Evolutionary conservation across 2,329 filamentous ascomycete genomes (phyloP), one percentile per base, ranked within the genome.

Genomic region (Ampelomyces quisqualis): DNA sequence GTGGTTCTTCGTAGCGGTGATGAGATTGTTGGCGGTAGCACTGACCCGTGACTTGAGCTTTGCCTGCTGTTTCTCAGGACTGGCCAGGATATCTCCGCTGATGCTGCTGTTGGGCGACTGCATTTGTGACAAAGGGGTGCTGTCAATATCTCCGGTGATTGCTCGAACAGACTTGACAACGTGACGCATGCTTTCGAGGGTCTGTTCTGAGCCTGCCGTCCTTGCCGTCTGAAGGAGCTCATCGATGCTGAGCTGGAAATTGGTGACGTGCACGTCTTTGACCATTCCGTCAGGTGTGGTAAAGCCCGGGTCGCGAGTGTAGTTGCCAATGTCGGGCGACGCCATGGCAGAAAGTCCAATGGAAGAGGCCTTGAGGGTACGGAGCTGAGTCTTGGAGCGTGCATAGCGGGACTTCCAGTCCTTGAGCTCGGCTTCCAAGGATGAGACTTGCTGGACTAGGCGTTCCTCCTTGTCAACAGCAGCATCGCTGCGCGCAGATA

Each of bases 1-100:
- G 67, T 93, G 95, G 62, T 95, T 95, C 73, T 94, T 95, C 22
- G 88, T 86, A 1, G 91, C 89, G 2, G 91, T 97, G 59, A 97
- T 96, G 43, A 98, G 76, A 61, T 91, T 93, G 74, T 97, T 97
- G 34, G 93, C 90, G 1, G 91, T 95, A 2, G 86, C 85, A n/a
- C 90, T 94, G 3, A 97, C 86, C 43, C 85, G 85, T 34, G 81
- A 79, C 69, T 88, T 94, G 46, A 94, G 77, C 66, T 85, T 89
- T 19, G 76, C 73, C 51, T 82, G 81, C 48, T 84, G 79, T 74
- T 60, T 69, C 26, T 69, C 64, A 5, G 62, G 62, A 19, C 48
- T 65, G 13, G 43, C 34, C 15, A 55, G 24, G 10, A 59, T 43
- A 34, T 67, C 64, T 7, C 62, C 64, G 33, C 60, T 65, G 35